Conservation (phyloP, 345 rosid genomes). For the Linum trigynum region DNA sequence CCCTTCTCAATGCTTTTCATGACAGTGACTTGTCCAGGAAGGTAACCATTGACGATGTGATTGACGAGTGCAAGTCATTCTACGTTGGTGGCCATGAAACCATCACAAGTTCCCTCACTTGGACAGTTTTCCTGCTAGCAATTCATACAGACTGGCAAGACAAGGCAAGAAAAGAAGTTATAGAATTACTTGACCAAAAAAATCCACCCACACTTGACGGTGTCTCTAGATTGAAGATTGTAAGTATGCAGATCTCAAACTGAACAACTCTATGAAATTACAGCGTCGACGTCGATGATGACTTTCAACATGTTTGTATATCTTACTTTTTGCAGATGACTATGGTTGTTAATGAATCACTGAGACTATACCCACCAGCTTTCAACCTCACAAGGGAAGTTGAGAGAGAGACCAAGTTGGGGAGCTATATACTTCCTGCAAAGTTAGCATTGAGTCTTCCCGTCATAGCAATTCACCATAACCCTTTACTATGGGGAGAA, state of each 20-base stretch:
- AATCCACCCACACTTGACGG: not conserved
- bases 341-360: conserved; percentile 3
- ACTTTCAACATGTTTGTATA: too few relatives aligned
- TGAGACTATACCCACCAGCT: conserved; percentile 3
- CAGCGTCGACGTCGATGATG: too few relatives aligned
- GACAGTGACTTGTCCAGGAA: conserved; percentile 1
- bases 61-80: conserved; percentile 9
- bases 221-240: not conserved
- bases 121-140: conserved; percentile 4
- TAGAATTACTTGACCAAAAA: not conserved
- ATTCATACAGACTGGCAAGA: conserved; percentile 7
- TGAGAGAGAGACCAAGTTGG: not conserved
- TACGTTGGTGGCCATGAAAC: conserved; percentile 3
- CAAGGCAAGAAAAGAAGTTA: conserved; percentile 1
- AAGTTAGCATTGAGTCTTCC: conserved; percentile 3
- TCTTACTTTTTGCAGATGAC: not conserved
- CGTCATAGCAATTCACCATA: not conserved
- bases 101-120: not conserved
- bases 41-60: conserved; percentile 1
- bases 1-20: not conserved
- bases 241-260: not conserved
- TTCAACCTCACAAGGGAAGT: conserved; percentile 4
- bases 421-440: not conserved
- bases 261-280: too few relatives aligned
- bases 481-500: conserved; percentile 4